These are phyloP conservation scores for Fomitopsis pinicola DNA, from an alignment of 1,284 basidiomycete genomes.

Conservation along the genomic window DNA sequence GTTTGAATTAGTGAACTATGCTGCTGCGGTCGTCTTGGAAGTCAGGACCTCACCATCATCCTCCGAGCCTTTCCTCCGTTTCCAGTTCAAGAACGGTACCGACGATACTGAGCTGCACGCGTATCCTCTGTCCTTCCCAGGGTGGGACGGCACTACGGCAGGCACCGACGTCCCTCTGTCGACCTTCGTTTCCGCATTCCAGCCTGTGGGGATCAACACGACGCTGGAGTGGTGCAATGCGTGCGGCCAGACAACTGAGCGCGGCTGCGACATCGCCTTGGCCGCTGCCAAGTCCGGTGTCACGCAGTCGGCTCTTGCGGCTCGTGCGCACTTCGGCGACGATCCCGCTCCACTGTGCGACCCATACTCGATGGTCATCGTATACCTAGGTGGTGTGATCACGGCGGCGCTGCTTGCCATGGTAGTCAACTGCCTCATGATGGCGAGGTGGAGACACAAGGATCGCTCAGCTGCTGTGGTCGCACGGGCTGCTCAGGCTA, in stretches of 20 bases:
- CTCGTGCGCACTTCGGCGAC: background rate
- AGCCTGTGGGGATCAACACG: constrained; percentile 49
- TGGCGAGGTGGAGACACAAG: too few relatives aligned
- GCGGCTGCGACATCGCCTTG: constrained; percentile 17
- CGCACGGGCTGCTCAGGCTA: too few relatives aligned
- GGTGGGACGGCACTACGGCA: constrained; percentile 19
- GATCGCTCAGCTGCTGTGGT: too few relatives aligned
- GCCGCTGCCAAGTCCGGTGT: background rate
- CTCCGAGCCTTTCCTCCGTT: constrained; percentile 39
- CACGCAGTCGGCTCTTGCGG: background rate
- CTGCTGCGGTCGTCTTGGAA: constrained; percentile 38
- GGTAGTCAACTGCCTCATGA: too few relatives aligned
- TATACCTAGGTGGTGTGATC: too few relatives aligned
- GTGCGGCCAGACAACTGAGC: constrained; percentile 50
- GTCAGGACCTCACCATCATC: constrained; percentile 26
- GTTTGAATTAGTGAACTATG: constrained; percentile 37
- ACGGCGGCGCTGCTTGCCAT: too few relatives aligned
- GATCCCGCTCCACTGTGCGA: too few relatives aligned
- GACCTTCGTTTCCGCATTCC: constrained; percentile 47
- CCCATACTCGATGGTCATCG: too few relatives aligned
- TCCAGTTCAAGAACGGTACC: constrained; percentile 60
- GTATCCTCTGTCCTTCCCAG: constrained; percentile 26
- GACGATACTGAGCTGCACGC: constrained; percentile 26
- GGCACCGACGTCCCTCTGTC: constrained; percentile 47
- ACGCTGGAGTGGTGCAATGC: constrained; percentile 55